Evolutionary conservation across 371 early-diverging fungal species (phyloP), one percentile per base, ranked within the genome.

Genomic region (Haplosporangium sp.): DNA sequence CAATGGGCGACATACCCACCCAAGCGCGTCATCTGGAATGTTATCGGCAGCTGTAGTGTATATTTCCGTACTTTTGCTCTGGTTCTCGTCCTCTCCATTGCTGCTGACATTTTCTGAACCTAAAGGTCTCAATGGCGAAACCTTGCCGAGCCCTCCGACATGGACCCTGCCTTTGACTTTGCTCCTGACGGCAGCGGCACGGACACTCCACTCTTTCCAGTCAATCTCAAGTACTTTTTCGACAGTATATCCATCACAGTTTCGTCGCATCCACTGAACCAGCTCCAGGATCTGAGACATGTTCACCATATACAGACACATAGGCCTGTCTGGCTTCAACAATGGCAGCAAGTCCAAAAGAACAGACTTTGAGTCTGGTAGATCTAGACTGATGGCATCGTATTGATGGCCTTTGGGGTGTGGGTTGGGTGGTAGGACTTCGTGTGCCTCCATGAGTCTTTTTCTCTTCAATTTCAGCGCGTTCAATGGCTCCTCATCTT

Each of bases 151-250:
- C 18, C 76, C 81, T 20, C 76, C 81, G 10, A 75, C 76, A 55
- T 75, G 72, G 5, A 69, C 73, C 63, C 73, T 52, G 45, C 67
- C 74, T 48, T 62, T 70, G 66, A 73, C 59, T 48, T 75, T 80
- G 46, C 83, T 86, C 70, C 90, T 85, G 1, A 93, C 86, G 5
- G 86, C 83, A 0, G 93, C 89, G 2, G 86, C 65, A 23, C 88
- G 74, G 5, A 93, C 85, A 36, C 90, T 90, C 94, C 94, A 93
- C 46, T 88, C 85, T 52, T 89, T 89, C 90, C 91, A 90, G 18
- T 84, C 87, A 0, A 90, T 84, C 46, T 93, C 94, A 6, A 92
- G 61, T 50, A 90, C 84, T 7, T 81, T 81, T 23, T 91, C 92
- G 57, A 92, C 81, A 8, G 68, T 51, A 40, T 57, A 66, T 11